Base-by-base conservation (phyloP, 2,329 filamentous ascomycete species). In the Fonsecaea nubica region DNA sequence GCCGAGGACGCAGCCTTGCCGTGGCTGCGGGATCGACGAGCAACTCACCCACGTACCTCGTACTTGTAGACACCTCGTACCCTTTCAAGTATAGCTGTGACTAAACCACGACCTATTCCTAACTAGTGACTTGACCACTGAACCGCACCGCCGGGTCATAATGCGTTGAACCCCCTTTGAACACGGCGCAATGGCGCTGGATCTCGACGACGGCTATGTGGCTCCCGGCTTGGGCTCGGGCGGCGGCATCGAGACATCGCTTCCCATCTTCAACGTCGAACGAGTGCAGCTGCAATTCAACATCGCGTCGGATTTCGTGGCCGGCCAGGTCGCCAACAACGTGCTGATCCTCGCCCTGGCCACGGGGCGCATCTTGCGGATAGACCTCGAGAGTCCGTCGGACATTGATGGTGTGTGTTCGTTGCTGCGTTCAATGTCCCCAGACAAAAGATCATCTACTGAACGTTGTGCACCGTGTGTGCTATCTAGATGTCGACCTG, bases 241-340 rank as follows among this genome's bases (percentile, higher is more conserved):
- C 36, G 79, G 86, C 62, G 82, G 25, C 25, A 25, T 86, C 69
- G 86, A 89, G 73, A 84, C 80, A 32, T 79, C 89, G 63, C 83
- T 94, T 66, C 93, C 94, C 73, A 96, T 99, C 80, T 99, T 99
- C 83, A 92, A 95, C 77, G 89, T 98, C 76, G 92, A 97, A 80
- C 89, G 87, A 69, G 95, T 98, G 45, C 90, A 96, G 82, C 88
- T 98, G 69, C 92, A 95, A 78, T 99, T 99, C 84, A 90, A 92
- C 67, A 90, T 98, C 74, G 92, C 94, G 1, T 93, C 94, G 71
- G 92, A 97, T 79, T 98, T 99, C 76, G 95, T 97, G 56, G 93
- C 95, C 18, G 93, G 93, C 48, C 93, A 97, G 79, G 94, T 98
- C 63, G 93, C 94, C 71, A 98, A 99, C 80, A 97, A 99, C 83